Evolutionary conservation across 768 basidiomycete species (phyloP), one percentile per base, ranked within the genome.

Genomic region (Tylopilus cervinicoccineus): DNA sequence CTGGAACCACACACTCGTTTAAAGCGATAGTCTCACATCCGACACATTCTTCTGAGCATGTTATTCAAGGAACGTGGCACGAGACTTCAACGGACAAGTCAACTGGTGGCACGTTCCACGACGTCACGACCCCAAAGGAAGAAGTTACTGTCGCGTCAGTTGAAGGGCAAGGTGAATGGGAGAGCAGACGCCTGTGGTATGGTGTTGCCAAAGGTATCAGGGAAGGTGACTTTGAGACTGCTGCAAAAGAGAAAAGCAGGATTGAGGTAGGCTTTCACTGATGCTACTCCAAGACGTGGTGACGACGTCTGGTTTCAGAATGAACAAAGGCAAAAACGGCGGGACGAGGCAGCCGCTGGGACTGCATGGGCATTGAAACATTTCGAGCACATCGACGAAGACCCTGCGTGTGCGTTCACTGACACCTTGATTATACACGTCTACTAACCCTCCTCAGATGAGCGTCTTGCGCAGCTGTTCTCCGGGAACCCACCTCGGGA

Each of bases 1-100:
- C 83, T 29, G 94, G 95, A 47, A 94, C 93, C 66, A 82, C 90
- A 4, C 95, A 99, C 71, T 75, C 83, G 4, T 96, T 93, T 80
- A 94, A 93, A 67, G 92, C 95, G 10, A 75, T 75, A 1, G 65
- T 92, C n/a, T 64, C 76, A 0, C 79, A 79, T 11, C 74, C 79
- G 34, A 72, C 75, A 38, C 68, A 70, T 56, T 65, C 52, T 44
- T 66, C 63, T n/a, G 60, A 65, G 53, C 74, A 80, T 59, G 67
- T 83, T 20, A 67, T 88, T 34, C 88, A 93, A 61, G 93, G 93
- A 24, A 79, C 80, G 10, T 95, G 93, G 93, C 81, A 87, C 57
- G 76, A 79, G 47, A 77, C 72, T 4, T 82, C 81, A 55, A 83
- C 81, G 61, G 65, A 72, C 47, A 66, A 55, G 50, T 62, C 69